Base-by-base conservation (phyloP, 495 filamentous ascomycete genomes). In the Neurospora intermedia region DNA sequence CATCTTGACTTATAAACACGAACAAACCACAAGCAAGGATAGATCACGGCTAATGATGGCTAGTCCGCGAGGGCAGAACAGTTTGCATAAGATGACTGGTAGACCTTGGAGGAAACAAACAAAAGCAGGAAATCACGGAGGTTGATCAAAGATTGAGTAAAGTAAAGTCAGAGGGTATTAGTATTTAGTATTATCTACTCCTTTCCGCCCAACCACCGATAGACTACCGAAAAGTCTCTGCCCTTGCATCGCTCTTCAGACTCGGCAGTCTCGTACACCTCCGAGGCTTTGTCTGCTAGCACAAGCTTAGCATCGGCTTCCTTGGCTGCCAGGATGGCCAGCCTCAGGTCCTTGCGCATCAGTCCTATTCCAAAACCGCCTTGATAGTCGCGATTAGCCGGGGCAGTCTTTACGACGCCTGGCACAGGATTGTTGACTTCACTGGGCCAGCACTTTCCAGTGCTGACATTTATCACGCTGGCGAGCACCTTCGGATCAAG, bases 381-480 rank as follows among this genome's bases (percentile, higher is more conserved):
- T 18, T 86, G 82, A 74, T 96, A 98, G 9, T 89, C 93, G 27
- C 89, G 87, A 46, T 85, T 86, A 0, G 94, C 91, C 2, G 93
- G 92, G 2, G 93, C 87, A 8, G 85, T 87, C 48, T 90, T 88
- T 10, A 93, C 85, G 0, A 95, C 93, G n/a, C 92, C 93, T 48
- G 93, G 91, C 11, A 97, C 92, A 1, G 94, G 94, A 77, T 98
- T 98, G 79, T 98, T 98, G 66, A 94, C 81, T 79, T 97, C 94
- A 73, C 89, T 93, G 9, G 93, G 92, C 94, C 94, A 98, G 85
- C 93, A 97, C 70, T 87, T 89, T 43, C 94, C 94, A 1, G 93
- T 96, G 69, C 91, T 93, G 23, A 90, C 88, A 78, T 96, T 97
- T 80, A 97, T 91, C 81, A 98, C 85, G 46, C 89, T 87, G 2